phyloP scores from a whole-genome alignment of 75 land plant genomes.

The Picea sitchensis region DNA sequence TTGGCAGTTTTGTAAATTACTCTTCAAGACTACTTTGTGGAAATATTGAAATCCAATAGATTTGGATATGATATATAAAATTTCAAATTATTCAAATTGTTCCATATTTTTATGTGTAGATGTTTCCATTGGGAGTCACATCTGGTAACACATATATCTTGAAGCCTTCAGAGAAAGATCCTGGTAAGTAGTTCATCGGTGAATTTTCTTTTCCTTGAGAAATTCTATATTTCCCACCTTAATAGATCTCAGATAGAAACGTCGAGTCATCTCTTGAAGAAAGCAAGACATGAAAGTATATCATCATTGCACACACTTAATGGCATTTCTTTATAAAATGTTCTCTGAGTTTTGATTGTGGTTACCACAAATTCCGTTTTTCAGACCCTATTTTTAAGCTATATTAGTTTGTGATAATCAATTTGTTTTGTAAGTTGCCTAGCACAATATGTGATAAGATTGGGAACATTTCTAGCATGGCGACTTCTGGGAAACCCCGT shows the following conservation, averaged over 20 bases:
- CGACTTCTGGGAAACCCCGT: no score
- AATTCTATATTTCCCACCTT: background rate
- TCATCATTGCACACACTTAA: background rate
- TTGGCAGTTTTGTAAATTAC: background rate
- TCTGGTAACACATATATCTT: constrained; percentile 89
- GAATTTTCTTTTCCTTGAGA: background rate
- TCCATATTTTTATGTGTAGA: constrained; percentile 38
- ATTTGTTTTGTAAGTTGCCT: no score
- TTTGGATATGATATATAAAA: background rate
- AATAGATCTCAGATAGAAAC: background rate
- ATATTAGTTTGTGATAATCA: background rate
- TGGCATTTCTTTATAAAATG: background rate
- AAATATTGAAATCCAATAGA: background rate
- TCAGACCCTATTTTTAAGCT: background rate
- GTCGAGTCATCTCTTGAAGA: background rate
- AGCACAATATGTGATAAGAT: no score
- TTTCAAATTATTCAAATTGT: background rate
- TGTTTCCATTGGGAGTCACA: constrained; percentile 95
- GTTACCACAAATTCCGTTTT: background rate
- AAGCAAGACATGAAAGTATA: background rate
- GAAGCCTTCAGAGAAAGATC: constrained; percentile 99
- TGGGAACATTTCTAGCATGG: no score
- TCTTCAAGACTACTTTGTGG: background rate
- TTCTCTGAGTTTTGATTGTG: background rate
- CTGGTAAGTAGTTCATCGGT: constrained; percentile 37